Conservation (phyloP, 1,139 yeast species). For the Lodderomyces parapsilosis region DNA sequence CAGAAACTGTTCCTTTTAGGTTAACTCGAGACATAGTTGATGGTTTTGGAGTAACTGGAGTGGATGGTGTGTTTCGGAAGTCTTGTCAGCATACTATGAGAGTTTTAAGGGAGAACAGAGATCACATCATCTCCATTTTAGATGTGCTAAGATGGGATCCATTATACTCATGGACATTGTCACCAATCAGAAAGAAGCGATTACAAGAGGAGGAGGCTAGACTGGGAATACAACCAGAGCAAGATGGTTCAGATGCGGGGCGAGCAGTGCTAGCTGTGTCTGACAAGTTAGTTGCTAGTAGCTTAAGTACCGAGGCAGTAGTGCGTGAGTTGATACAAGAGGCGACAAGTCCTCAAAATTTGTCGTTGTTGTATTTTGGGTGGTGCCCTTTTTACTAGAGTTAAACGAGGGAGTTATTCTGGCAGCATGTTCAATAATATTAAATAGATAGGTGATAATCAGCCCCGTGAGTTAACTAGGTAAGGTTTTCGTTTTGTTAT, state of each 20-base stretch:
- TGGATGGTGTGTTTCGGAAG: constrained; percentile 69
- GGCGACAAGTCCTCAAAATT: constrained; percentile 65
- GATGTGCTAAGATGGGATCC: constrained; percentile 94
- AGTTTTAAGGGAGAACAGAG: constrained; percentile 64
- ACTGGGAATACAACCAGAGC: constrained; percentile 30
- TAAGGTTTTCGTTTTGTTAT: background rate
- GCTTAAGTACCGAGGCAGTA: constrained; percentile 78
- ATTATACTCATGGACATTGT: constrained; percentile 82
- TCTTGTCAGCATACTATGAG: constrained; percentile 74
- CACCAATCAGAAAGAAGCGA: constrained; percentile 62
- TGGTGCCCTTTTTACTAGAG: constrained; percentile 63
- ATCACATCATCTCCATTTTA: constrained; percentile 74
- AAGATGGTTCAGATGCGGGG: constrained; percentile 73
- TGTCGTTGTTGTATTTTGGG: constrained; percentile 79
- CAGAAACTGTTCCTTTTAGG: constrained; percentile 93
- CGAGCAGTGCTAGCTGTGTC: constrained; percentile 74
- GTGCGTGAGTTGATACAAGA: constrained; percentile 78
- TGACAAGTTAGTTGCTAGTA: constrained; percentile 64
- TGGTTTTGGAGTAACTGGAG: constrained; percentile 86
- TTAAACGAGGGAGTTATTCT: background rate
- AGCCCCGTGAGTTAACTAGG: background rate
- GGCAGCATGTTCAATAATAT: background rate
- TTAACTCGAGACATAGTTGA: constrained; percentile 88
- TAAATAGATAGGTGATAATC: background rate
- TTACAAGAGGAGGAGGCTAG: constrained; percentile 44